Percentiles rank a stretch among this genome's conserved stretches.
Conservation (phyloP, 75 land plant species). For the Cryptomeria japonica region DNA sequence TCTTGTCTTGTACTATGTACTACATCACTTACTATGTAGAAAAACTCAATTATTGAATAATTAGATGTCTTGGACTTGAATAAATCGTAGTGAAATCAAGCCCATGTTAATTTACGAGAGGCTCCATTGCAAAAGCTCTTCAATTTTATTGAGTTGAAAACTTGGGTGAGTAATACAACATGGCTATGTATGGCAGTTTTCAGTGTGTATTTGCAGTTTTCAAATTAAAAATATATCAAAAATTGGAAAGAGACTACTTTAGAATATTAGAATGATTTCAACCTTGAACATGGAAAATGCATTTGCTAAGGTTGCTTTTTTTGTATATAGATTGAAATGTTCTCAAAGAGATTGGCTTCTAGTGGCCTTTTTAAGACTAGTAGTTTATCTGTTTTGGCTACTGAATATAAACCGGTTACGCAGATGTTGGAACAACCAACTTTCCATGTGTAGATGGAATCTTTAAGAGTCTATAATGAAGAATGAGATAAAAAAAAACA, state of each 20-base stretch:
- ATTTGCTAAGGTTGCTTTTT: not conserved
- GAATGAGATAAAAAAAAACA: not conserved
- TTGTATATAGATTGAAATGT: constrained; percentile 39
- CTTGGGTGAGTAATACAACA: too few relatives aligned
- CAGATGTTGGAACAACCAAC: constrained; percentile 37
- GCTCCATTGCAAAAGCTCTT: not conserved
- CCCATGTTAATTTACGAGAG: not conserved
- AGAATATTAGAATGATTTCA: not conserved
- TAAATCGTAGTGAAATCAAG: not conserved
- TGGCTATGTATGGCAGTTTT: not conserved
- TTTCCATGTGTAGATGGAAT: not conserved
- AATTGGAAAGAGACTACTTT: not conserved
- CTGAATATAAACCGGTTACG: constrained; percentile 37
- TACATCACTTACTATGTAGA: not conserved
- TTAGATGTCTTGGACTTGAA: not conserved
- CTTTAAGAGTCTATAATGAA: not conserved
- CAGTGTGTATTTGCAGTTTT: not conserved
- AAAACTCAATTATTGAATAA: not conserved
- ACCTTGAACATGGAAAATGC: not conserved
- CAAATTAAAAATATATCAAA: not conserved
- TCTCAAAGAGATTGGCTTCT: constrained; percentile 10
- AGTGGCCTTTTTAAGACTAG: not conserved
- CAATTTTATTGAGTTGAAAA: too few relatives aligned
- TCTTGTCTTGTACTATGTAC: not conserved
- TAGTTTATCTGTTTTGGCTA: constrained; percentile 24